These are phyloP conservation scores for Aureobasidium pullulans DNA, from an alignment of 2,329 filamentous ascomycete genomes.

Conservation along the genomic window DNA sequence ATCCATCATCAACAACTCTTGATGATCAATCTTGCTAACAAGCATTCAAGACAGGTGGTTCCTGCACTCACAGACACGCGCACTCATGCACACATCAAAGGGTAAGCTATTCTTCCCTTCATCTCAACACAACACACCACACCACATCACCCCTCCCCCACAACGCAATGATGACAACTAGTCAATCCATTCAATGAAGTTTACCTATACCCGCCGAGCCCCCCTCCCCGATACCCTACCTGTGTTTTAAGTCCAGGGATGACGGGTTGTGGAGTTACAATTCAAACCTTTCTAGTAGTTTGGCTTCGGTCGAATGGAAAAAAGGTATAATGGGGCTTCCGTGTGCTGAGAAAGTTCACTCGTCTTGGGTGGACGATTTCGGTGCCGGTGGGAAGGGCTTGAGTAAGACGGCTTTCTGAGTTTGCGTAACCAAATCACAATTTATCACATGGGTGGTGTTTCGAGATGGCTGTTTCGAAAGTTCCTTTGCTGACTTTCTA, in stretches of 20 bases:
- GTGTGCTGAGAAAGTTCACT: slow-evolving; percentile 25
- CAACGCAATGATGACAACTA: slow-evolving; percentile 29
- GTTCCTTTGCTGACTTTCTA: slow-evolving; percentile 1
- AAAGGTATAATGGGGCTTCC: slow-evolving; percentile 26
- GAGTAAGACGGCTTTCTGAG: slow-evolving; percentile 34
- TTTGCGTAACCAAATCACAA: neutral
- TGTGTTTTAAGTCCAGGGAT: slow-evolving; percentile 22
- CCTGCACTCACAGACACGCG: neutral
- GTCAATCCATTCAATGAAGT: slow-evolving; percentile 36
- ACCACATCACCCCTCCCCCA: neutral
- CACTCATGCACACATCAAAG: neutral
- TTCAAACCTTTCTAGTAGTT: slow-evolving; percentile 11
- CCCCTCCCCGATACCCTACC: slow-evolving; percentile 32
- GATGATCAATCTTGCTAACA: slow-evolving; percentile 4
- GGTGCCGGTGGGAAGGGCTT: slow-evolving; percentile 30
- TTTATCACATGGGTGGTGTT: neutral
- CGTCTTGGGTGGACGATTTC: slow-evolving; percentile 28
- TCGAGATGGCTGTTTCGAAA: neutral
- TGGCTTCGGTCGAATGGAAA: slow-evolving; percentile 15
- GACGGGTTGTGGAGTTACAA: slow-evolving; percentile 34
- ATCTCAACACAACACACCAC: neutral
- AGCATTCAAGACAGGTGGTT: neutral
- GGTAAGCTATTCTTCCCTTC: slow-evolving; percentile 16
- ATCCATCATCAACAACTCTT: neutral
- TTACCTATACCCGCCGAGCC: slow-evolving; percentile 26